A percentile compares a stretch with the other conserved stretches of the same genome.
Conservation (phyloP, 805 yeast genomes). For the Torulaspora microellipsoides region DNA sequence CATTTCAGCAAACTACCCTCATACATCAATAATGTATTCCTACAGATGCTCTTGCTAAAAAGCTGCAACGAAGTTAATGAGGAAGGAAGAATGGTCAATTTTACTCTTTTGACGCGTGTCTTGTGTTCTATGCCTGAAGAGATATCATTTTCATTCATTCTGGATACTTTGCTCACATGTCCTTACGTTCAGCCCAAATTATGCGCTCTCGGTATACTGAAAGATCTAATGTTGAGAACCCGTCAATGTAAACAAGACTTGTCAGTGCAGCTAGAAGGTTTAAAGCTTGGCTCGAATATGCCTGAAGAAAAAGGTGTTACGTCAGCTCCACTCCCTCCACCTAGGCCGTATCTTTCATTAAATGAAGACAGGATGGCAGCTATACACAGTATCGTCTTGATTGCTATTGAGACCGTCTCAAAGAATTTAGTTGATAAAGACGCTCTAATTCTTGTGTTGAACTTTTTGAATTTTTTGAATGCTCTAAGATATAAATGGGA, state of each 20-base stretch:
- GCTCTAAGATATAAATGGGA: constrained; percentile 37
- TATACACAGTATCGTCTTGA: constrained; percentile 31
- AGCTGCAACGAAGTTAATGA: constrained; percentile 37
- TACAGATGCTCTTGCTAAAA: constrained; percentile 40
- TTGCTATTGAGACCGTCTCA: constrained; percentile 22
- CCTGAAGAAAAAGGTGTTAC: neutral
- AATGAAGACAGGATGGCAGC: constrained; percentile 38
- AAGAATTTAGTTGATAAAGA: constrained; percentile 12
- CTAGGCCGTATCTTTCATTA: constrained; percentile 38
- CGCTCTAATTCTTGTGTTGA: constrained; percentile 36
- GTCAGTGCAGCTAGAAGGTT: constrained; percentile 3
- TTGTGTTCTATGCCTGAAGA: constrained; percentile 55
- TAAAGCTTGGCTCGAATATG: constrained; percentile 4
- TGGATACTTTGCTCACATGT: constrained; percentile 60
- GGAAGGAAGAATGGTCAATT: constrained; percentile 40
- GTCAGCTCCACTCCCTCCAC: constrained; percentile 18
- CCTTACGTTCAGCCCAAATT: constrained; percentile 60
- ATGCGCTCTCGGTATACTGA: constrained; percentile 61
- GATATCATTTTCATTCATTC: constrained; percentile 53
- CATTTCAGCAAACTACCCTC: constrained; percentile 29
- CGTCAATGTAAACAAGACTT: constrained; percentile 9
- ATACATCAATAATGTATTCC: constrained; percentile 35
- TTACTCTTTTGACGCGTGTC: constrained; percentile 60
- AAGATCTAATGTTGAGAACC: constrained; percentile 51
- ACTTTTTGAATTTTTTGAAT: constrained; percentile 52